Evolutionary conservation across 345 rosid species (phyloP), one percentile per base, ranked within the genome.

Genomic region (Sisymbrium irio): DNA sequence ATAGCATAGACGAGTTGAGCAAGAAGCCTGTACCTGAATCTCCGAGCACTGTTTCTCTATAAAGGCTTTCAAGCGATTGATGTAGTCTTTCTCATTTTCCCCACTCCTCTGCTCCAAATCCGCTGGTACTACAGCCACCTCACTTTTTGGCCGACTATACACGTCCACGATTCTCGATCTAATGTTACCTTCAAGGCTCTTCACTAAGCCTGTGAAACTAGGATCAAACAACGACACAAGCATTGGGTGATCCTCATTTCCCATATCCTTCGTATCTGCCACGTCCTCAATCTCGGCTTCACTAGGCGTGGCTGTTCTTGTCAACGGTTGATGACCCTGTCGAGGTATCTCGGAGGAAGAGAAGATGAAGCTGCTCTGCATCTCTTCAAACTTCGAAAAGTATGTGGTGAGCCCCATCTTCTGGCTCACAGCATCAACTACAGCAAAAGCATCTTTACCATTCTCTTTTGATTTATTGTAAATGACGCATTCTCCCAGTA

Each of bases 401-500:
- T 77, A 96, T 35, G 89, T 78, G 13, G 98, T 87, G 30, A 92
- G 89, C 57, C 98, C 99, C 46, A 92, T 67, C 87, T 90, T 90
- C 87, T 90, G 94, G 81, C 94, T 84, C 74, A 96, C 76, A 65
- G 85, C 82, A 84, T 96, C 98, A 71, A 93, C 96, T 53, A 96
- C 70, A 35, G 91, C 54, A 64, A 83, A 86, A 59, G 93, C 80
- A 81, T 96, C 97, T 77, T 78, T 95, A 66, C 93, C 99, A 59
- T 71, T 82, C 72, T 87, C 98, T 58, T 75, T 71, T 51, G 85
- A 86, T 68, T 88, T 89, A 67, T 87, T 96, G 84, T 81, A 88
- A 61, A 96, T 84, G 59, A 84, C 85, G 22, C 98, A 90, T 67
- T 86, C 94, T 39, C 99, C 99, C 78, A 92, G 81, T 59, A 96